Conservation (phyloP, 2,329 filamentous ascomycete species). For the Rutstroemia sydowiana region DNA sequence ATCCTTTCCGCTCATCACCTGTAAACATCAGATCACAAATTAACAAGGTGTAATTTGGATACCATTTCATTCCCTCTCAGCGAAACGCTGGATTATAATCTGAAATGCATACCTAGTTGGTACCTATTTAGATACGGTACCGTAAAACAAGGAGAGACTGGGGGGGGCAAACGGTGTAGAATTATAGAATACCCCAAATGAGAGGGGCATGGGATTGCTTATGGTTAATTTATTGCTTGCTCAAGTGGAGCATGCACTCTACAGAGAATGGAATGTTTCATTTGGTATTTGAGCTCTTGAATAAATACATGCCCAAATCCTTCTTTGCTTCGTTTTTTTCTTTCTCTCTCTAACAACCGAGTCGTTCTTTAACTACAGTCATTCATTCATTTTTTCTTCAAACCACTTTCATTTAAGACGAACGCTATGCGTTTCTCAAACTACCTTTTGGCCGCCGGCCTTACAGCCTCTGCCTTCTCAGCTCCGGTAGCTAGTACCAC, state of each 20-base stretch:
- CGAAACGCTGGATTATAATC: slow-evolving; percentile 1
- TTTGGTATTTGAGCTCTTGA: too few species aligned
- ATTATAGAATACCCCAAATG: background rate
- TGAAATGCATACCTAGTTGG: too few species aligned
- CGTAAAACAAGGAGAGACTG: too few species aligned
- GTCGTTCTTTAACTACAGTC: background rate
- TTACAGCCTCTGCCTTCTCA: slow-evolving; percentile 8
- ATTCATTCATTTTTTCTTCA: background rate
- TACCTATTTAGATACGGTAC: background rate
- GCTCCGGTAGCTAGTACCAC: slow-evolving; percentile 6
- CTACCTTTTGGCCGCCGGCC: slow-evolving; percentile 6
- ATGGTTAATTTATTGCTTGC: background rate
- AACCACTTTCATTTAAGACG: background rate
- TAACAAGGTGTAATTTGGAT: background rate
- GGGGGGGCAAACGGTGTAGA: too few species aligned
- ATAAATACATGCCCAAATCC: slow-evolving; percentile 5
- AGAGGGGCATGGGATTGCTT: background rate
- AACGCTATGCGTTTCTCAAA: slow-evolving; percentile 9
- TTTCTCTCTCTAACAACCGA: background rate
- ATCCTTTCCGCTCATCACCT: background rate
- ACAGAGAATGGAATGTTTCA: too few species aligned
- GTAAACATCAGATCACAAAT: slow-evolving; percentile 1
- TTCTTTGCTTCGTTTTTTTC: background rate
- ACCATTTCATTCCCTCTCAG: background rate
- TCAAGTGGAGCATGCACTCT: slow-evolving; percentile 3